phyloP scores from a whole-genome alignment of 1,284 basidiomycete species.

The Tilletiaria anomala region DNA sequence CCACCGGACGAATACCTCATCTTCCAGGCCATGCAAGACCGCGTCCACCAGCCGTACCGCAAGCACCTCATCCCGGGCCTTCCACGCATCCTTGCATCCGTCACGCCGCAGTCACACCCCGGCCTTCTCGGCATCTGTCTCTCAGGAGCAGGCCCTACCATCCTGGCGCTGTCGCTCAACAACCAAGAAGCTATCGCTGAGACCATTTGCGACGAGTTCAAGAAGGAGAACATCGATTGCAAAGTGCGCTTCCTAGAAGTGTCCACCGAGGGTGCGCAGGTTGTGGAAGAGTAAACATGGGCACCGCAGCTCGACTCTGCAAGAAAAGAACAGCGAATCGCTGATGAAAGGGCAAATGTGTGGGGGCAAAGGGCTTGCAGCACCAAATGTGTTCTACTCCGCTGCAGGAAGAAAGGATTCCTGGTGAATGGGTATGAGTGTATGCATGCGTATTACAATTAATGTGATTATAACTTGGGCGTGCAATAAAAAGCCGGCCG shows the following conservation, averaged over 20 bases:
- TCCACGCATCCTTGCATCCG: conserved; percentile 50
- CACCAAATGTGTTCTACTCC: no score
- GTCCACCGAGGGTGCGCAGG: conserved; percentile 22
- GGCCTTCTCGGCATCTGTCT: conserved; percentile 93
- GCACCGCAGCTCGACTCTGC: no score
- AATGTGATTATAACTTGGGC: no score
- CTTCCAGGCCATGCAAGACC: conserved; percentile 98
- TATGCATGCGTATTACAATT: no score
- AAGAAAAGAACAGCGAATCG: no score
- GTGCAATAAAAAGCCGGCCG: no score
- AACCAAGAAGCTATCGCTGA: conserved; percentile 22
- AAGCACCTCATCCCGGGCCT: conserved; percentile 76
- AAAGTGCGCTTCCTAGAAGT: conserved; percentile 27
- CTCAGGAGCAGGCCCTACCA: conserved; percentile 93
- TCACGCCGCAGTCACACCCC: conserved; percentile 76
- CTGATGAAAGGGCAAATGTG: no score
- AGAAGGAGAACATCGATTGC: conserved; percentile 25
- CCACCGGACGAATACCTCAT: conserved; percentile 88
- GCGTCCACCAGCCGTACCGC: conserved; percentile 91
- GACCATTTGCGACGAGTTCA: conserved; percentile 27
- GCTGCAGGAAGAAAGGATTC: no score
- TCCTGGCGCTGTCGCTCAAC: conserved; percentile 80
- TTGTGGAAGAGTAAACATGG: not conserved
- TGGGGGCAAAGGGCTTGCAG: no score
- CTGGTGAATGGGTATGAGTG: no score